These are phyloP conservation scores for Dactylellina drechsleri DNA, from an alignment of 2,329 filamentous ascomycete species.

Conservation along the genomic window DNA sequence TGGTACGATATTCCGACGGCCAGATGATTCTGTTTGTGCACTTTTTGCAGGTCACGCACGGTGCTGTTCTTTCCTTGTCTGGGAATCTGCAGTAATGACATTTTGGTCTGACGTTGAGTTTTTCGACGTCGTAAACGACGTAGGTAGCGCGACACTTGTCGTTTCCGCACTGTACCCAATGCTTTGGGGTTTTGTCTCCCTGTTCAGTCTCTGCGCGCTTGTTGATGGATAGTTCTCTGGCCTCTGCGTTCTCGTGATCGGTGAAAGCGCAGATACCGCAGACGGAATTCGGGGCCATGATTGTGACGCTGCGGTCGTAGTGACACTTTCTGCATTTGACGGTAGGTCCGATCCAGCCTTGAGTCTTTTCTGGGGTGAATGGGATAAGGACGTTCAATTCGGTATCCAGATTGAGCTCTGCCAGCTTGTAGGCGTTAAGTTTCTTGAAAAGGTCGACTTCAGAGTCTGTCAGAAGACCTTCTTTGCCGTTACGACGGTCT, in stretches of 20 bases:
- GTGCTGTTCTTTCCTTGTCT: constrained; percentile 58
- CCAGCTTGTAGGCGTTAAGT: constrained; percentile 65
- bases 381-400: constrained; percentile 63
- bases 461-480: constrained; percentile 60
- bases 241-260: constrained; percentile 57
- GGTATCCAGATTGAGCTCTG: constrained; percentile 65
- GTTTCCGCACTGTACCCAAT: constrained; percentile 66
- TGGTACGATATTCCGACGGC: constrained; percentile 64
- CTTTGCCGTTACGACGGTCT: constrained; percentile 60
- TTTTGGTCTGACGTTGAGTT: constrained; percentile 64
- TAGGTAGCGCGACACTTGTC: constrained; percentile 65
- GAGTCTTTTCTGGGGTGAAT: constrained; percentile 65
- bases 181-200: constrained; percentile 59
- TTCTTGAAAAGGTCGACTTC: constrained; percentile 64
- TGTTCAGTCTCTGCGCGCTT: constrained; percentile 59
- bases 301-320: constrained; percentile 66
- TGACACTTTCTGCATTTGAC: constrained; percentile 63
- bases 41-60: constrained; percentile 64
- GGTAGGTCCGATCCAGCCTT: constrained; percentile 63
- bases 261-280: constrained; percentile 63
- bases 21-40: constrained; percentile 66
- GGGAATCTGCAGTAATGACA: constrained; percentile 65
- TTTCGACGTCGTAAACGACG: constrained; percentile 64
- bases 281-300: constrained; percentile 63
- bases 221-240: constrained; percentile 37